Evolutionary conservation across 768 basidiomycete species (phyloP).

Genomic region (Tylopilus sp.): DNA sequence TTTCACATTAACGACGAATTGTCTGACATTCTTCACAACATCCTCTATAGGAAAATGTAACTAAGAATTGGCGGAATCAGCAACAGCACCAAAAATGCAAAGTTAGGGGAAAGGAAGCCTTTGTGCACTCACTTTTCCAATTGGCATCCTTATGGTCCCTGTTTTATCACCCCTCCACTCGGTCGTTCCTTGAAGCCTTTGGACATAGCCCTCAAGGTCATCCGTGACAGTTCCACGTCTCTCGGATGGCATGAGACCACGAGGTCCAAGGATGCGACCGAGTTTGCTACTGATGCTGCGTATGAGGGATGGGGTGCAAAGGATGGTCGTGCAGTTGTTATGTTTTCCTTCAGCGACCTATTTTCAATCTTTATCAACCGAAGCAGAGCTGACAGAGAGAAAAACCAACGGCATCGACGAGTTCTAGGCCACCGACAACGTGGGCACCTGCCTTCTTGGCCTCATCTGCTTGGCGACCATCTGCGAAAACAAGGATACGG

Average conservation of each 20-base stretch:
- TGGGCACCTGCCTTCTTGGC: conserved; percentile 88
- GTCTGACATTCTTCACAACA: conserved; percentile 72
- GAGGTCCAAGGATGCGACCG: conserved; percentile 78
- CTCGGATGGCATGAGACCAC: conserved; percentile 93
- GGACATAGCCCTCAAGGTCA: conserved; percentile 79
- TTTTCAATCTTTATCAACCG: neutral
- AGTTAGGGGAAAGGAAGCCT: too few relatives aligned
- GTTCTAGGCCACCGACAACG: conserved; percentile 85
- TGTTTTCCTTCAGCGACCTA: conserved; percentile 74
- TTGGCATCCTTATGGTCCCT: conserved; percentile 80
- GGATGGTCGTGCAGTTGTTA: conserved; percentile 71
- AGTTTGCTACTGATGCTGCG: conserved; percentile 76
- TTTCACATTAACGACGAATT: conserved; percentile 73
- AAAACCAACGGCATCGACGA: conserved; percentile 77
- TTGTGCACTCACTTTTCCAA: conserved; percentile 59
- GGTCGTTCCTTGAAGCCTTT: conserved; percentile 71
- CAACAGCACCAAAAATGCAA: neutral
- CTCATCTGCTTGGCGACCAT: conserved; percentile 75
- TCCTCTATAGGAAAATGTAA: conserved; percentile 73
- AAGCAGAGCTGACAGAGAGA: neutral
- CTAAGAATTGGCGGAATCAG: conserved; percentile 36
- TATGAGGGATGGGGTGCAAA: conserved; percentile 79
- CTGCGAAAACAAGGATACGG: conserved; percentile 90
- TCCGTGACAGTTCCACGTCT: conserved; percentile 93
- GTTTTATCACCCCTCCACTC: conserved; percentile 93